Evolutionary conservation across 2,329 filamentous ascomycete genomes (phyloP).

Genomic region (Cordyceps fumosorosea): DNA sequence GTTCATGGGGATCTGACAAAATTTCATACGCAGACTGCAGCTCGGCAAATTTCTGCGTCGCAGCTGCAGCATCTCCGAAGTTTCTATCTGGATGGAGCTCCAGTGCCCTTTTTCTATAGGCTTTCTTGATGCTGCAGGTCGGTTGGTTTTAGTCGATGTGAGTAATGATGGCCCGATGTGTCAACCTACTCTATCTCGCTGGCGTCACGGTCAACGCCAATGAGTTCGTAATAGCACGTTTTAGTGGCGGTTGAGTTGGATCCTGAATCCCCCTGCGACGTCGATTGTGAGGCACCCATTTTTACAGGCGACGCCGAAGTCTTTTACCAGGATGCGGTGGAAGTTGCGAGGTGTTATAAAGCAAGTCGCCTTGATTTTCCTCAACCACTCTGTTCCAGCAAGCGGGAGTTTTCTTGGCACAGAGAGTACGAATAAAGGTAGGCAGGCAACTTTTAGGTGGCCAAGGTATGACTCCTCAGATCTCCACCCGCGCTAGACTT

Average conservation of each 20-base stretch:
- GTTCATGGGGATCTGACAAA: conserved; percentile 90
- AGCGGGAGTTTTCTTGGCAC: background rate
- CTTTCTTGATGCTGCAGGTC: conserved; percentile 71
- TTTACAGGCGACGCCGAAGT: background rate
- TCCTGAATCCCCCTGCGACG: conserved; percentile 27
- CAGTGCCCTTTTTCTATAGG: conserved; percentile 83
- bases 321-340: background rate
- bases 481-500: background rate
- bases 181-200: conserved; percentile 70
- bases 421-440: background rate
- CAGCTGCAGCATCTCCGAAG: conserved; percentile 72
- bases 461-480: conserved; percentile 1
- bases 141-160: background rate
- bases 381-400: background rate
- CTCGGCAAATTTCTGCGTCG: conserved; percentile 83
- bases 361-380: background rate
- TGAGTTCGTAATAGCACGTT: conserved; percentile 79
- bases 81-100: conserved; percentile 95
- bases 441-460: too few relatives aligned
- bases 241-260: conserved; percentile 41
- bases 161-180: background rate
- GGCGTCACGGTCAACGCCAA: conserved; percentile 65
- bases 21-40: conserved; percentile 91
- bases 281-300: conserved; percentile 54
- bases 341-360: background rate